Evolutionary conservation across 2,329 filamentous ascomycete genomes (phyloP).

Genomic region (Mycogone perniciosa): DNA sequence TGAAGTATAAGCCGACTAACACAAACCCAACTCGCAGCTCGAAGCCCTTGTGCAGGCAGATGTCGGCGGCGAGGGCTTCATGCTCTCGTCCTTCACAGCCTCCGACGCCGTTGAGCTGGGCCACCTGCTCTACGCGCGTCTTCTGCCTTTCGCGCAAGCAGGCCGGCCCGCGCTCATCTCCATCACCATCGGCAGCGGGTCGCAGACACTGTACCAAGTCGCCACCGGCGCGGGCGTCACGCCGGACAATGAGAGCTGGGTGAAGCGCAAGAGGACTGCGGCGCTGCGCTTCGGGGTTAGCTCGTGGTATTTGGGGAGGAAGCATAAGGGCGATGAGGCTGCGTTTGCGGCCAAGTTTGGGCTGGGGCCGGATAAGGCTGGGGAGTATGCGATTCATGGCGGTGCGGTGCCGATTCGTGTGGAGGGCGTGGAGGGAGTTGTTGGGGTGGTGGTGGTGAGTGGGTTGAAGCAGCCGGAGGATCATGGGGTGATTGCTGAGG

Average conservation of each 20-base stretch:
- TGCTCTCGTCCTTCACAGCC: slow-evolving; percentile 50
- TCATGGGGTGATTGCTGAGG: slow-evolving; percentile 68
- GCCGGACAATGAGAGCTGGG: slow-evolving; percentile 68
- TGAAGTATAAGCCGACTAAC: not conserved
- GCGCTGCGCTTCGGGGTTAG: slow-evolving; percentile 65
- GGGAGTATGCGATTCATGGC: slow-evolving; percentile 69
- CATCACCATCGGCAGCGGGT: slow-evolving; percentile 53
- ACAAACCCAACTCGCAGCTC: slow-evolving; percentile 17
- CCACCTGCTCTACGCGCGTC: slow-evolving; percentile 56
- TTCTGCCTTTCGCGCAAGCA: slow-evolving; percentile 39
- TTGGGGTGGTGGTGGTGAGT: slow-evolving; percentile 69
- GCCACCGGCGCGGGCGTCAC: slow-evolving; percentile 59
- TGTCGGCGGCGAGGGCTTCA: slow-evolving; percentile 37
- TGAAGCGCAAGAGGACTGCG: slow-evolving; percentile 62
- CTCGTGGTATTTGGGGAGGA: slow-evolving; percentile 66
- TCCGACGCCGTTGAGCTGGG: slow-evolving; percentile 61
- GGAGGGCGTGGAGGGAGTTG: slow-evolving; percentile 65
- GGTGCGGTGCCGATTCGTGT: slow-evolving; percentile 70
- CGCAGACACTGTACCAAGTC: slow-evolving; percentile 63
- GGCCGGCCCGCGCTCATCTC: slow-evolving; percentile 50
- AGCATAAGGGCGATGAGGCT: slow-evolving; percentile 57
- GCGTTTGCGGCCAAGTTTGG: slow-evolving; percentile 60
- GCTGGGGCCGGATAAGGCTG: slow-evolving; percentile 48
- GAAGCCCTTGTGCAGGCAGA: slow-evolving; percentile 20
- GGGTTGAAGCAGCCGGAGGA: slow-evolving; percentile 73